Percentiles rank a stretch among this genome's conserved stretches.
These are phyloP conservation scores for Pseudoscleropodium purum DNA, from an alignment of 225 moss, liverwort and hornwort genomes.

Conservation along the genomic window DNA sequence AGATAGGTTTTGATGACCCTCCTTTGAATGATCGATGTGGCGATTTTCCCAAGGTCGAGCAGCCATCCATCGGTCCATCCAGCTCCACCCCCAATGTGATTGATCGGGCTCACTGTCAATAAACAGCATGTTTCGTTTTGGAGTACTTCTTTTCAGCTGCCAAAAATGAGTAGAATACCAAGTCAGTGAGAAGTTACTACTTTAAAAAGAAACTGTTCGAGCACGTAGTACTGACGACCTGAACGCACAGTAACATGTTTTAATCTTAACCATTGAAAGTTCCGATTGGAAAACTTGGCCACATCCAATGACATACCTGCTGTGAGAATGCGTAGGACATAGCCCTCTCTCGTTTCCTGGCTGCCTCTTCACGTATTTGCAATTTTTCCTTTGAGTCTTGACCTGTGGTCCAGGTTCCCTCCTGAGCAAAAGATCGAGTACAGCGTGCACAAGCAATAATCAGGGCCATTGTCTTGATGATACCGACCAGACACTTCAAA, in stretches of 20 bases:
- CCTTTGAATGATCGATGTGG: slow-evolving; percentile 35
- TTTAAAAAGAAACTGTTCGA: not conserved
- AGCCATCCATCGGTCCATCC: slow-evolving; percentile 99
- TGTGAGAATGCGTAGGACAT: slow-evolving; percentile 95
- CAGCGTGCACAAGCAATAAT: not conserved
- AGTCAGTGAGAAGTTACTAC: not conserved
- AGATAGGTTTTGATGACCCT: slow-evolving; percentile 44
- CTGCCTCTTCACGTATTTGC: slow-evolving; percentile 85
- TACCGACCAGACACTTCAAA: not conserved
- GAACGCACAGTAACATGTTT: not conserved
- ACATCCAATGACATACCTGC: slow-evolving; percentile 38
- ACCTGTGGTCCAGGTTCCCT: slow-evolving; percentile 70
- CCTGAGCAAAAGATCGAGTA: slow-evolving; percentile 15
- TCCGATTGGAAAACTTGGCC: not conserved
- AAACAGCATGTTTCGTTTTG: slow-evolving; percentile 66
- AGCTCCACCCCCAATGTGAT: slow-evolving; percentile 98
- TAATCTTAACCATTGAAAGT: not conserved
- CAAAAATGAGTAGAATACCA: not conserved
- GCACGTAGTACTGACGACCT: not conserved
- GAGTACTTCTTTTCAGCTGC: slow-evolving; percentile 72
- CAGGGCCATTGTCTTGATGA: not conserved
- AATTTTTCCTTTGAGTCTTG: slow-evolving; percentile 72
- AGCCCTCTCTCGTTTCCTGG: slow-evolving; percentile 82
- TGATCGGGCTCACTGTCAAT: slow-evolving; percentile 92
- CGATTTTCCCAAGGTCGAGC: slow-evolving; percentile 93